These are phyloP conservation scores for Calonectria pseudoreteaudii DNA, from an alignment of 2,329 filamentous ascomycete genomes.

Conservation along the genomic window DNA sequence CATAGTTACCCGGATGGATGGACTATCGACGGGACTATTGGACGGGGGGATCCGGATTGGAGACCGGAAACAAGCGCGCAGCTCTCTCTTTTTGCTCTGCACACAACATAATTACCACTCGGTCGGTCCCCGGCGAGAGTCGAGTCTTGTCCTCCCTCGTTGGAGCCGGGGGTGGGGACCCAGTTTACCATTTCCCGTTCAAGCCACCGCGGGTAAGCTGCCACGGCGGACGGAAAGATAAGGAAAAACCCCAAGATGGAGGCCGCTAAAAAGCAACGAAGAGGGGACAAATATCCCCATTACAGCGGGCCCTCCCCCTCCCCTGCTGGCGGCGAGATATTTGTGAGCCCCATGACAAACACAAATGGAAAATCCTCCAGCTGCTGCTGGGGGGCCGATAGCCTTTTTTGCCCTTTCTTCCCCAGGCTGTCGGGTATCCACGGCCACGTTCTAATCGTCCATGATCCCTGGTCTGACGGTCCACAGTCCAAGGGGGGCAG, in stretches of 20 bases:
- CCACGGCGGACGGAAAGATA: neutral
- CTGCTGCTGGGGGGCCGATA: too few relatives aligned
- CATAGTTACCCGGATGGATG: neutral
- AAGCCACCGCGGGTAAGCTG: conserved; percentile 1
- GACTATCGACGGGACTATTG: neutral
- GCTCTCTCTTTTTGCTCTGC: neutral
- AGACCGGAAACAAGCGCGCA: neutral
- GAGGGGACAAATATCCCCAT: neutral
- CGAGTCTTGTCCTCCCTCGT: neutral
- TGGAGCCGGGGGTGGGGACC: neutral
- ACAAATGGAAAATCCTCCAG: conserved; percentile 13
- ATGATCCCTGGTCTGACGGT: neutral
- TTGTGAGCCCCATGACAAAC: conserved; percentile 31
- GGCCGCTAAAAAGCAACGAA: conserved; percentile 8
- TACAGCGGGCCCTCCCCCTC: neutral
- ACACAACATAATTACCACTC: conserved; percentile 2
- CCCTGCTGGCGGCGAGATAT: neutral
- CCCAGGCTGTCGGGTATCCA: conserved; percentile 11
- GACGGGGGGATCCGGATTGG: neutral
- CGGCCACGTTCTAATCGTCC: conserved; percentile 9
- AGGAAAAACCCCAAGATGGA: neutral
- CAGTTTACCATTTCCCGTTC: neutral
- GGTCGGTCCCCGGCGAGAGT: neutral
- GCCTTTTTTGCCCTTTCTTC: neutral
- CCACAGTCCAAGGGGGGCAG: neutral